Evolutionary conservation across 495 filamentous ascomycete species (phyloP), one percentile per base, ranked within the genome.

Genomic region (Lasiosphaeria hispida): DNA sequence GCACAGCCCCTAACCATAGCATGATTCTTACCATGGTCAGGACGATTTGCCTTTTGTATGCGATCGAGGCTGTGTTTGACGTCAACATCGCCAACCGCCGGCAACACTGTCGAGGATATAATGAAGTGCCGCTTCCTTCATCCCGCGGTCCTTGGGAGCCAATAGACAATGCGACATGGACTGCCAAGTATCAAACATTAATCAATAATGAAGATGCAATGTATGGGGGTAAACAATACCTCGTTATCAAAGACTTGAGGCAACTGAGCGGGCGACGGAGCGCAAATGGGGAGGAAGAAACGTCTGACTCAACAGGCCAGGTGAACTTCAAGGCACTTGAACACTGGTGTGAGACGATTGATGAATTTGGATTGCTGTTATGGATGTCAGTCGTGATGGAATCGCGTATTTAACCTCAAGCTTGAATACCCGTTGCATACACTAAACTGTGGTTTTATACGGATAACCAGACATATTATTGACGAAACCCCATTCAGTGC

Each of bases 321-420:
- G 34, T 7, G 17, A 19, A 3, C 13, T 39, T 13, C 15, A 17
- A 38, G 50, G 41, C 37, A 10, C 13, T 48, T 13, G 53, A 56
- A 11, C 23, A 36, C 14, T 56, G 53, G 53, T 56, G 41, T 18
- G 53, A 47, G 37, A 18, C 13, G 14, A 17, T 34, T 5, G 53
- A 56, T 56, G 53, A 56, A 9, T 56, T 56, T 38, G 53, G 53
- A 1, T 9, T 41, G 17, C 42, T 56, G 34, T 7, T 56, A 10
- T 56, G 53, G 53, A 56, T 56, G 53, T 44, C 53, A 17, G 40
- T 19, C 33, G 10, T 56, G 53, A 48, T 47, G 19, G 30, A 48
- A 36, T 30, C 23, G 2, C 23, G 23, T 5, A 30, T 2, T 5
- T 30, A 5, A n/a, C n/a, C n/a, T n/a, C n/a, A n/a, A 30, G 23